Base-by-base conservation (phyloP, 306 rosid genomes). In the Urtica urens region DNA sequence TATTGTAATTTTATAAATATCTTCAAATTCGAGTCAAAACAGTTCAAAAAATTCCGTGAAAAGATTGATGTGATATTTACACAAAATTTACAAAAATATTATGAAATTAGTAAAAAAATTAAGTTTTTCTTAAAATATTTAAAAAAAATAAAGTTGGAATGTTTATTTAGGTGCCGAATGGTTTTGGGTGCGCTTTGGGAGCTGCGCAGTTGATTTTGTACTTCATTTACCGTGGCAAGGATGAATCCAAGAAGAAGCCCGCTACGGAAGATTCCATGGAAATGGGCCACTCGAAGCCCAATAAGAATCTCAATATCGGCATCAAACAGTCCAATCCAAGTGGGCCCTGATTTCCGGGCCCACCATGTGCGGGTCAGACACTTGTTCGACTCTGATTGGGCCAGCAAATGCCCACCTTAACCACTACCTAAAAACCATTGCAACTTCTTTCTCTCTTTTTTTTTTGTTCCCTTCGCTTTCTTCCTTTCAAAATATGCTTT, bases 121-220 rank as follows among this genome's bases (percentile, higher is more conserved):
- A n/a, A n/a, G n/a, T n/a, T n/a, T n/a, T n/a, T n/a, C n/a, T n/a
- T n/a, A n/a, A n/a, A n/a, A n/a, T n/a, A n/a, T n/a, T n/a, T n/a
- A n/a, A n/a, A n/a, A n/a, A n/a, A n/a, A n/a, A n/a, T n/a, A n/a
- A n/a, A n/a, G n/a, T n/a, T n/a, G n/a, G n/a, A n/a, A n/a, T n/a
- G n/a, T n/a, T 33, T 57, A 44, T 46, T 9, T 35, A 90, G 95
- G 78, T 78, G 35, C 86, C 88, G 1, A 83, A 88, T 68, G 95
- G 95, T 12, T 67, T 81, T 29, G 97, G 97, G 4, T 62, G 78
- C 20, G 77, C 47, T 1, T 53, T 88, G 14, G 97, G 95, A 27
- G 29, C 80, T 28, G 13, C 55, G 45, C 95, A 84, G 70, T 69
- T 88, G 30, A 48, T 84, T 28, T 22, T 88, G 72, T 88, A 88